A percentile compares a stretch with the other conserved stretches of the same genome.
Evolutionary conservation across 148 eudicot species (phyloP).

Genomic region (Arbutus unedo): DNA sequence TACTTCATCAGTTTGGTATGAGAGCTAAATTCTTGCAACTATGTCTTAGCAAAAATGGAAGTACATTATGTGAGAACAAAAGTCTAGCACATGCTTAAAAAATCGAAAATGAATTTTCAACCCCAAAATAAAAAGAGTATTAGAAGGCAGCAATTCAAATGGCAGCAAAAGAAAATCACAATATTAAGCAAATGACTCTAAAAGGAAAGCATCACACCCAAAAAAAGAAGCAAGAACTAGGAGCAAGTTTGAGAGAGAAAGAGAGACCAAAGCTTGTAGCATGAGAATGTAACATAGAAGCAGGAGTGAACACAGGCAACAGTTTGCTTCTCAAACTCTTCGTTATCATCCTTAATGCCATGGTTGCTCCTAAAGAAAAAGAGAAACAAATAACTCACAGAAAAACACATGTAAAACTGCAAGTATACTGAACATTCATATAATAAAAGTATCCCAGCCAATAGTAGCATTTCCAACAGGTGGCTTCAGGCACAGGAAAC

Average conservation of each 20-base stretch:
- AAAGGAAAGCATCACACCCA: background rate
- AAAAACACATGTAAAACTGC: background rate
- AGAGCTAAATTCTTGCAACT: background rate
- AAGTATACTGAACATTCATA: no score
- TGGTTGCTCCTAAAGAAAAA: conserved; percentile 17
- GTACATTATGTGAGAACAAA: background rate
- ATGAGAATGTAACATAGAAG: conserved; percentile 70
- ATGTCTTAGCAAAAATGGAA: background rate
- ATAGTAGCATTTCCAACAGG: no score
- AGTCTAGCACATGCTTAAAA: background rate
- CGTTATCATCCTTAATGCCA: conserved; percentile 56
- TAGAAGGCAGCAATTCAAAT: background rate
- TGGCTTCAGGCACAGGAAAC: no score
- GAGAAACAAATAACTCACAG: background rate
- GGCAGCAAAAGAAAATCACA: background rate
- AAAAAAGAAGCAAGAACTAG: background rate
- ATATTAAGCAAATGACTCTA: background rate
- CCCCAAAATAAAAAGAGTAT: background rate
- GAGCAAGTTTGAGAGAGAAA: background rate
- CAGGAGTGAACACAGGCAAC: conserved; percentile 33
- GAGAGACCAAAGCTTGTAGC: conserved; percentile 83
- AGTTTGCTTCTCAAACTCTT: conserved; percentile 41
- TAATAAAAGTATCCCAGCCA: no score
- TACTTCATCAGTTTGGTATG: background rate
- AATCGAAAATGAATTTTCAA: background rate